Evolutionary conservation across 1,139 yeast species (phyloP).

Genomic region (Blastobotrys aristatus): DNA sequence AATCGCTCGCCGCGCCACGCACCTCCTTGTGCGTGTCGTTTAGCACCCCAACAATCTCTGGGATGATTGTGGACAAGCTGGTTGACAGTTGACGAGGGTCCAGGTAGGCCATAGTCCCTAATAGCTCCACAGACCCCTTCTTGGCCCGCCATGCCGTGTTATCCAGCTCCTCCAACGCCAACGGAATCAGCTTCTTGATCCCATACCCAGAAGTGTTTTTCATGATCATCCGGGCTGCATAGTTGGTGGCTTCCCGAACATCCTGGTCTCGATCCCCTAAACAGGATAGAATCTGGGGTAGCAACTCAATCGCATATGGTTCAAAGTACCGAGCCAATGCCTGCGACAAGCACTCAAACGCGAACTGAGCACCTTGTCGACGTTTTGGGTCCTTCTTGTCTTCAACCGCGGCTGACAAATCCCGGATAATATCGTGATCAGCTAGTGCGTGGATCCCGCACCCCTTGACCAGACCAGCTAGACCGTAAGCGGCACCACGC

Average conservation of each 20-base stretch:
- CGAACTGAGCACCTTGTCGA: conserved; percentile 86
- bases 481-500: conserved; percentile 94
- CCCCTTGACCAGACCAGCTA: conserved; percentile 90
- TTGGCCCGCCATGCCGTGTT: conserved; percentile 95
- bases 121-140: conserved; percentile 91
- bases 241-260: conserved; percentile 84
- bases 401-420: conserved; percentile 78
- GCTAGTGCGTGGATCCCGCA: conserved; percentile 74
- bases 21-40: conserved; percentile 97
- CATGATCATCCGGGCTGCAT: conserved; percentile 87
- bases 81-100: conserved; percentile 92
- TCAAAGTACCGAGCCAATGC: conserved; percentile 75
- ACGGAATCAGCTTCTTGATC: conserved; percentile 83
- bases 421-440: conserved; percentile 70
- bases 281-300: conserved; percentile 73
- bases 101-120: conserved; percentile 96
- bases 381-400: conserved; percentile 70
- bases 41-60: conserved; percentile 91
- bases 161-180: conserved; percentile 79
- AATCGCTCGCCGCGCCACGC: conserved; percentile 86
- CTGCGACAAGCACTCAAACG: conserved; percentile 77
- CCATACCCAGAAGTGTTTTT: conserved; percentile 88
- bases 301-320: conserved; percentile 85
- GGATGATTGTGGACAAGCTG: conserved; percentile 83
- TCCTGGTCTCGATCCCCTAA: conserved; percentile 82